These are phyloP conservation scores for Tetraselmis chui DNA, from an alignment of 139 green algal genomes.

Conservation along the genomic window DNA sequence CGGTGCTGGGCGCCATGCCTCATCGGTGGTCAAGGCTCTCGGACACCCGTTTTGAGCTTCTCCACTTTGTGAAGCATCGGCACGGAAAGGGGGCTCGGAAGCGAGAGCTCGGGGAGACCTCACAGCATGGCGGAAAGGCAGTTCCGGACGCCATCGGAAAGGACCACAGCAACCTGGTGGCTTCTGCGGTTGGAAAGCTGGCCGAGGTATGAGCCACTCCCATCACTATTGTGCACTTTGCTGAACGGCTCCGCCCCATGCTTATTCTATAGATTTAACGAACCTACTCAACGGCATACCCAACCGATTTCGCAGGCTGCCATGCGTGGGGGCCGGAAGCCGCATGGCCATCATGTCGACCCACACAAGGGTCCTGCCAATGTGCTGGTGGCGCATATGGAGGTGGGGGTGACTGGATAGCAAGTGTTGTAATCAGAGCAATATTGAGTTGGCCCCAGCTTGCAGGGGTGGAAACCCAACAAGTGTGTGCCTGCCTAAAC, in stretches of 20 bases:
- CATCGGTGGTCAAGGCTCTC: conserved; percentile 50
- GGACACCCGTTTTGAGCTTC: conserved; percentile 75
- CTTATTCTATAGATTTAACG: too few relatives aligned
- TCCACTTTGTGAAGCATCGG: conserved; percentile 72
- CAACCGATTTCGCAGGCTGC: neutral
- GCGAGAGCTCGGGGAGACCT: conserved; percentile 13
- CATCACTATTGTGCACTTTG: too few relatives aligned
- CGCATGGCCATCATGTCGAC: conserved; percentile 24
- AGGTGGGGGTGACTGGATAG: conserved; percentile 10
- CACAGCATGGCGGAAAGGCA: conserved; percentile 7
- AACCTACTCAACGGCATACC: too few relatives aligned
- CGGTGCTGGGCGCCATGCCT: conserved; percentile 73
- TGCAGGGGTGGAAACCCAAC: too few relatives aligned
- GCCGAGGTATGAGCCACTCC: conserved; percentile 9
- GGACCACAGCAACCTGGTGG: conserved; percentile 30
- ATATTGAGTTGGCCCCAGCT: too few relatives aligned
- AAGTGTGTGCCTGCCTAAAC: too few relatives aligned
- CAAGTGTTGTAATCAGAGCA: too few relatives aligned
- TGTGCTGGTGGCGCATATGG: conserved; percentile 82
- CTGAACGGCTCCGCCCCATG: too few relatives aligned
- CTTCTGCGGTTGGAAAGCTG: conserved; percentile 20
- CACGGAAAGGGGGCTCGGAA: conserved; percentile 24
- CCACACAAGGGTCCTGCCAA: conserved; percentile 54
- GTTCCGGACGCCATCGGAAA: neutral
- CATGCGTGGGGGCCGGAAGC: neutral